Conservation (phyloP, 306 rosid genomes). For the Quercus agrifolia region DNA sequence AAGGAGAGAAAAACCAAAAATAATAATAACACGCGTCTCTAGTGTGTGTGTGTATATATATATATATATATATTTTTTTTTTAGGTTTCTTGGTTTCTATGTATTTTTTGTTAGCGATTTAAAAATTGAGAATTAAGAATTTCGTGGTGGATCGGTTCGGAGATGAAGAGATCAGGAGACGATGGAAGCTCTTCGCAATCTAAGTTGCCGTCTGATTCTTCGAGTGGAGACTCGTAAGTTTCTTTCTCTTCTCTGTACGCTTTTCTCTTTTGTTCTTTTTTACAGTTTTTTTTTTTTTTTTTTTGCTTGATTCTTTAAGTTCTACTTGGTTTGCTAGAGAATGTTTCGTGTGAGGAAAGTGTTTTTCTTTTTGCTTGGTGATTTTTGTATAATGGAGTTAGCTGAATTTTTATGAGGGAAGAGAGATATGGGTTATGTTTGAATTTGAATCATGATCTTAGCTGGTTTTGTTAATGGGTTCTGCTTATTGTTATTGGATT, state of each 20-base stretch:
- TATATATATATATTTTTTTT: too few species aligned
- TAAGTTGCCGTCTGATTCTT: conserved; percentile 26
- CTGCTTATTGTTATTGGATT: too few species aligned
- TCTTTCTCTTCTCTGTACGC: conserved; percentile 4
- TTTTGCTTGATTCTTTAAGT: conserved; percentile 12
- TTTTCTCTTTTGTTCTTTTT: conserved; percentile 6
- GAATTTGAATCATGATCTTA: too few species aligned
- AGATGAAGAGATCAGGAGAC: conserved; percentile 25
- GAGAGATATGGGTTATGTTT: too few species aligned
- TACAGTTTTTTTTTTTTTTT: not conserved
- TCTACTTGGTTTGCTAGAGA: not conserved
- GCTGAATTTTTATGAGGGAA: too few species aligned
- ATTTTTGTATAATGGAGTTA: too few species aligned
- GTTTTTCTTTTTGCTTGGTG: too few species aligned
- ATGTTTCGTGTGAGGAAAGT: not conserved
- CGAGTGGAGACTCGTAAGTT: conserved; percentile 67
- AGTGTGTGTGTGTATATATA: too few species aligned
- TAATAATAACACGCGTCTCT: too few species aligned
- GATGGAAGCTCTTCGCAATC: conserved; percentile 49
- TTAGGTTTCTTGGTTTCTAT: too few species aligned
- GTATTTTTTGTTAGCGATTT: not conserved
- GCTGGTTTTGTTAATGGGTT: too few species aligned
- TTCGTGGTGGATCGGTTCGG: not conserved
- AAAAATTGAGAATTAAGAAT: not conserved
- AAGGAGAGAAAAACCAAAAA: too few species aligned